phyloP scores from a whole-genome alignment of 2,329 filamentous ascomycete genomes.

The Calcarisporium arbuscula region DNA sequence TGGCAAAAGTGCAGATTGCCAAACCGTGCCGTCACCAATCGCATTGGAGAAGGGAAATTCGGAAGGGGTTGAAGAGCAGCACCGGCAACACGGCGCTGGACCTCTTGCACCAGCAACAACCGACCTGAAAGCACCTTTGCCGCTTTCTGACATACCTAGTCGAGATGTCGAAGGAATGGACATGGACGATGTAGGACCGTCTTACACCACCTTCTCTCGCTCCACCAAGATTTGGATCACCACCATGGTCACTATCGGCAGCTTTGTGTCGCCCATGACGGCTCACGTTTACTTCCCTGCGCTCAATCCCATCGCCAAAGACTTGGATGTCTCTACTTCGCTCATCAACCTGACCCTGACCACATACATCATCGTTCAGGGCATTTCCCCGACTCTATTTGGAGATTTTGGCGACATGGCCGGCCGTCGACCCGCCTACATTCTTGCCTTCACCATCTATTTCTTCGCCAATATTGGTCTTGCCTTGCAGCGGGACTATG shows the following conservation, averaged over 20 bases:
- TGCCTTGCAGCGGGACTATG: slow-evolving; percentile 50
- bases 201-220: slow-evolving; percentile 23
- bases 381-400: slow-evolving; percentile 52
- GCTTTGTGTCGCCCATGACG: slow-evolving; percentile 51
- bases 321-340: slow-evolving; percentile 30
- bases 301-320: slow-evolving; percentile 30
- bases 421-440: slow-evolving; percentile 56
- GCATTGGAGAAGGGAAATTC: no score
- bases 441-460: slow-evolving; percentile 52
- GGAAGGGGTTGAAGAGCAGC: no score
- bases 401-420: slow-evolving; percentile 56
- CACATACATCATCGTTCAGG: slow-evolving; percentile 60
- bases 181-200: no score
- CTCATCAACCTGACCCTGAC: slow-evolving; percentile 47
- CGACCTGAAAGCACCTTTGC: no score
- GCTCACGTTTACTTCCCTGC: slow-evolving; percentile 51
- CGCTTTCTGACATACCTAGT: no score
- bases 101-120: no score
- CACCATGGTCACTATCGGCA: slow-evolving; percentile 44
- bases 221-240: slow-evolving; percentile 45
- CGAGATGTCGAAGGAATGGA: no score
- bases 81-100: no score
- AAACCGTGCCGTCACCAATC: no score
- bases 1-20: no score
- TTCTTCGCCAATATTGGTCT: slow-evolving; percentile 53